Base-by-base conservation (phyloP, 768 basidiomycete genomes). In the Trametes maxima region DNA sequence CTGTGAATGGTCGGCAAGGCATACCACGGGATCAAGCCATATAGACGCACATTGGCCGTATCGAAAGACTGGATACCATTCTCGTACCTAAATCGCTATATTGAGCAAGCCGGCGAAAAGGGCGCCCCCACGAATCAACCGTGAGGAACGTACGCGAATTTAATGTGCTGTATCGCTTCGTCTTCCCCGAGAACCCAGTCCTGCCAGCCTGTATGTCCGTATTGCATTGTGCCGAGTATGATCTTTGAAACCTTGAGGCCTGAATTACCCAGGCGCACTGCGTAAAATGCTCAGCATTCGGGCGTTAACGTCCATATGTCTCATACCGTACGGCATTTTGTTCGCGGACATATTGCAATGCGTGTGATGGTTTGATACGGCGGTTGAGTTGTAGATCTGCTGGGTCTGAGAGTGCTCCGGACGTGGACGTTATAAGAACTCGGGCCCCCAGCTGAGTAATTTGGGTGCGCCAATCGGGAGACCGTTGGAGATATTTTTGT, bases 221-320 rank as follows among this genome's bases (percentile, higher is more conserved):
- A 76, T 28, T 63, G 60, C 75, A 75, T 75, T 21, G 65, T 70
- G 16, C 76, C 77, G 6, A 78, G 62, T 42, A 77, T 76, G 43
- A 76, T 70, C 61, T 68, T 69, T n/a, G 74, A 75, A n/a, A 76
- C 74, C 58, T 75, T 74, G 33, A 76, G 66, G 11, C 75, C 79
- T 8, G 74, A 75, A 19, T 57, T 53, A 54, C 52, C 51, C 19
- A 63, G 35, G 35, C 64, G 64, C 0, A 65, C 64, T 65, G 40
- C 36, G 42, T 11, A 19, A 25, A 6, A n/a, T 5, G 5, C 24
- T 14, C 14, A 5, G 5, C 24, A 4, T 1, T 7, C 0, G 2
- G 13, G 1, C 3, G 33, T 12, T 12, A 35, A 5, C 25, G 17
- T 1, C 16, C 45, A 6, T 25, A 19, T 7, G 33, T 25, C 22